A percentile compares a stretch with the other conserved stretches of the same genome.
Evolutionary conservation across 2,329 filamentous ascomycete genomes (phyloP).

Genomic region (Aspergillus aculeatinus): DNA sequence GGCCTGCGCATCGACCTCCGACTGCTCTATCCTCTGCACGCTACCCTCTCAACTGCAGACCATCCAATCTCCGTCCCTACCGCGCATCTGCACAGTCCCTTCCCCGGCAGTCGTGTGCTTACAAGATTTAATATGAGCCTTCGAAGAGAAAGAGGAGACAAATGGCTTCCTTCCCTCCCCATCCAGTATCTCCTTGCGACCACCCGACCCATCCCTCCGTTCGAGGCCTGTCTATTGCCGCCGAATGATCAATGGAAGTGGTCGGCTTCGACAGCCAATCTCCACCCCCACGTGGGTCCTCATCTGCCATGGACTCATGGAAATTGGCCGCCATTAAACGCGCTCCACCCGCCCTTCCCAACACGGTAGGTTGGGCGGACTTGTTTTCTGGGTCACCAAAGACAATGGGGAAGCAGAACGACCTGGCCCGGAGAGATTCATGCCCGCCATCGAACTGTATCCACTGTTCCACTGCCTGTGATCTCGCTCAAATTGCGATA

Average conservation of each 20-base stretch:
- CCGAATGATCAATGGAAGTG: constrained; percentile 1
- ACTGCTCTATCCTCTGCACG: not conserved
- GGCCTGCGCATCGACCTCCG: not conserved
- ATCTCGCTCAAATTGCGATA: no score
- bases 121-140: not conserved
- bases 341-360: not conserved
- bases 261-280: constrained; percentile 17
- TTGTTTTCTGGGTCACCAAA: not conserved
- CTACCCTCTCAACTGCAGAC: not conserved
- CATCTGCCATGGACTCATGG: constrained; percentile 11
- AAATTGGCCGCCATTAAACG: constrained; percentile 12
- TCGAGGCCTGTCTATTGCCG: not conserved
- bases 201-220: not conserved
- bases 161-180: not conserved
- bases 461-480: not conserved
- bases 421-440: not conserved
- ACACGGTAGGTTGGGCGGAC: not conserved
- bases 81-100: constrained; percentile 3
- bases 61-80: constrained; percentile 2
- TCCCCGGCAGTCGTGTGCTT: not conserved
- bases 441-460: not conserved
- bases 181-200: not conserved
- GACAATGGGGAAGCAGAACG: not conserved
- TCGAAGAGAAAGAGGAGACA: not conserved
- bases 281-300: constrained; percentile 23